Percentiles rank a stretch among this genome's conserved stretches.
phyloP scores from a whole-genome alignment of 78 protist species.

The Andalucia godoyi region DNA sequence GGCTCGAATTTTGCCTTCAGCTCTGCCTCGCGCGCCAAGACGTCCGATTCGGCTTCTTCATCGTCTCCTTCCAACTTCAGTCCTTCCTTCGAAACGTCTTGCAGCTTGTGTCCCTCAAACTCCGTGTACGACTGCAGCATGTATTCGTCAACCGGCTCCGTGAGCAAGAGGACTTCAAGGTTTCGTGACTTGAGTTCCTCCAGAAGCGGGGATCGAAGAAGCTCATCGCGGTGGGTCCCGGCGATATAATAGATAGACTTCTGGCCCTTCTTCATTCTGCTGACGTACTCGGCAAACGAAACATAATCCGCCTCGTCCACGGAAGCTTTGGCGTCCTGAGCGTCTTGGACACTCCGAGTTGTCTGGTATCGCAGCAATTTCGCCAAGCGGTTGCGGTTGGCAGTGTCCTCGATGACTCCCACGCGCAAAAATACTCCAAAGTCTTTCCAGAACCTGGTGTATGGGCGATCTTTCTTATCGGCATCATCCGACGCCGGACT shows the following conservation, averaged over 20 bases:
- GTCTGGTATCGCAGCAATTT: constrained; percentile 82
- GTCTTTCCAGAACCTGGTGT: constrained; percentile 61
- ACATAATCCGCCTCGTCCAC: constrained; percentile 3
- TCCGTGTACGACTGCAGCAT: constrained; percentile 58
- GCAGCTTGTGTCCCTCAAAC: constrained; percentile 56
- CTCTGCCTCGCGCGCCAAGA: constrained; percentile 25
- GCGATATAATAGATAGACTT: constrained; percentile 81
- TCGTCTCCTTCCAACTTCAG: constrained; percentile 57
- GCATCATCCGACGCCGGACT: not conserved
- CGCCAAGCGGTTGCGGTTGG: constrained; percentile 65
- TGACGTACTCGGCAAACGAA: constrained; percentile 79
- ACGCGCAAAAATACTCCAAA: constrained; percentile 84
- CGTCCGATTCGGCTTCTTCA: constrained; percentile 31
- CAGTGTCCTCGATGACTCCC: constrained; percentile 91
- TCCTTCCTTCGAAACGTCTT: constrained; percentile 79
- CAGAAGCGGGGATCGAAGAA: constrained; percentile 64
- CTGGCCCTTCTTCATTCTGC: constrained; percentile 78
- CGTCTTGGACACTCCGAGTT: constrained; percentile 11
- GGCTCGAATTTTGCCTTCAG: constrained; percentile 48
- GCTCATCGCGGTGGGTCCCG: constrained; percentile 67
- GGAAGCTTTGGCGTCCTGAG: no score
- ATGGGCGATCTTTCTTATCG: constrained; percentile 39
- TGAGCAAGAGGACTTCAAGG: constrained; percentile 88
- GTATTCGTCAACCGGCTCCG: constrained; percentile 95
- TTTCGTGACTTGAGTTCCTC: constrained; percentile 72